A percentile compares a stretch with the other conserved stretches of the same genome.
phyloP scores from a whole-genome alignment of 768 basidiomycete genomes.

The Naganishia vishniacii region DNA sequence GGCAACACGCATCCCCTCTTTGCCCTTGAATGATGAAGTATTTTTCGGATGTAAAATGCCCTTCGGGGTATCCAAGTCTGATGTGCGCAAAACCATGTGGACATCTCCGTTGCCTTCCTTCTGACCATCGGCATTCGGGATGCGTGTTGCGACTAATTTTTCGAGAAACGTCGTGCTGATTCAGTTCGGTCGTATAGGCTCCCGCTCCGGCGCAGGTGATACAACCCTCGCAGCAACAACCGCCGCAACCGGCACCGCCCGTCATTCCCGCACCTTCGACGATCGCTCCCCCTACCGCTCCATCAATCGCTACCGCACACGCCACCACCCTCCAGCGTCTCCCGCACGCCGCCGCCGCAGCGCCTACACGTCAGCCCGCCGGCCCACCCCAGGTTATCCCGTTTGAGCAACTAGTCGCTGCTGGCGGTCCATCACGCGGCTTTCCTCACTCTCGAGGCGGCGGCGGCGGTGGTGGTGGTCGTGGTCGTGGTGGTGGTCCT shows the following conservation, averaged over 20 bases:
- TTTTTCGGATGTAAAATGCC: slow-evolving; percentile 33
- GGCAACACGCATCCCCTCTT: too few species aligned
- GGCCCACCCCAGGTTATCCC: slow-evolving; percentile 4
- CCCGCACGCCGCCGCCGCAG: neutral
- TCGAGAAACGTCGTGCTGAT: neutral
- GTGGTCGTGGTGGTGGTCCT: too few species aligned
- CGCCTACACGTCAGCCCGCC: neutral
- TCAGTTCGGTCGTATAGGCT: neutral
- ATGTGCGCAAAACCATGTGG: slow-evolving; percentile 31
- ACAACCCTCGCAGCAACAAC: neutral
- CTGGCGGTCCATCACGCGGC: too few species aligned
- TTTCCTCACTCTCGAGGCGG: too few species aligned
- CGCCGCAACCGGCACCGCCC: neutral
- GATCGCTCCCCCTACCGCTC: slow-evolving; percentile 4
- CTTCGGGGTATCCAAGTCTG: slow-evolving; percentile 23
- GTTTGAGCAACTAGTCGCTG: slow-evolving; percentile 10
- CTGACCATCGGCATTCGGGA: slow-evolving; percentile 15
- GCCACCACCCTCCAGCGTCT: slow-evolving; percentile 4
- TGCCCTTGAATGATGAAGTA: slow-evolving; percentile 31
- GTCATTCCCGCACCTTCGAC: neutral
- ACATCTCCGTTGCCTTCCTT: slow-evolving; percentile 34
- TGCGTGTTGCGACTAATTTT: neutral
- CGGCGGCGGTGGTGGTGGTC: too few species aligned
- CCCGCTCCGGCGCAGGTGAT: neutral
- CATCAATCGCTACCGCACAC: slow-evolving; percentile 4